These are phyloP conservation scores for Saksenaea vasiformis DNA, from an alignment of 371 early-diverging fungal genomes.

Conservation along the genomic window DNA sequence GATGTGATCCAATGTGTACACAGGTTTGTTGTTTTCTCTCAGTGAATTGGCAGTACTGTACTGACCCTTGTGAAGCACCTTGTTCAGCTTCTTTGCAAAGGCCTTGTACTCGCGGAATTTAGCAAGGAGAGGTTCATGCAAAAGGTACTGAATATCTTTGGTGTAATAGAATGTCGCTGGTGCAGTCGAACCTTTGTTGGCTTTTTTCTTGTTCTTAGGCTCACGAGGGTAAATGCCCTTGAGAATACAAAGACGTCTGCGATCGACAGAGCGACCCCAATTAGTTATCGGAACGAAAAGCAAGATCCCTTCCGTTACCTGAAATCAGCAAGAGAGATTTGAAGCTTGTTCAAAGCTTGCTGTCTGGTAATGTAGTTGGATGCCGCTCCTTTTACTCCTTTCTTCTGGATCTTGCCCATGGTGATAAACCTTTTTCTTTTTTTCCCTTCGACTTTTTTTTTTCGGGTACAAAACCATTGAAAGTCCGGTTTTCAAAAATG, in stretches of 20 bases:
- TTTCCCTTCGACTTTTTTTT: neutral
- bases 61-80: slow-evolving; percentile 83
- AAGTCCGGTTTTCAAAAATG: neutral
- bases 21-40: slow-evolving; percentile 73
- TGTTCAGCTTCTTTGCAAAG: slow-evolving; percentile 82
- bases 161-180: slow-evolving; percentile 90
- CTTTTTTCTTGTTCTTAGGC: slow-evolving; percentile 93
- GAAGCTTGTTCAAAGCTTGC: slow-evolving; percentile 92
- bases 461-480: no score
- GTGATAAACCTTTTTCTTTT: neutral
- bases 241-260: slow-evolving; percentile 94
- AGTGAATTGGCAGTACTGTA: slow-evolving; percentile 73
- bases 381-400: slow-evolving; percentile 91
- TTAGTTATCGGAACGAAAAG: neutral
- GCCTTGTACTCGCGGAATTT: slow-evolving; percentile 92
- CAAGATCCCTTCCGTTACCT: slow-evolving; percentile 50
- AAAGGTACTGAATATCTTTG: slow-evolving; percentile 93
- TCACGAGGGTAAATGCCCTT: slow-evolving; percentile 98
- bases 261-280: neutral
- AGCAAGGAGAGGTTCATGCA: slow-evolving; percentile 89
- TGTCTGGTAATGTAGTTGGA: slow-evolving; percentile 89
- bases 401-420: slow-evolving; percentile 84
- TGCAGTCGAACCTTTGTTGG: slow-evolving; percentile 89
- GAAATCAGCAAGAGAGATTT: slow-evolving; percentile 92
- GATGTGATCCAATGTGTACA: slow-evolving; percentile 88